phyloP scores from a whole-genome alignment of 352 stramenopile species.

The Phytophthora vignae region DNA sequence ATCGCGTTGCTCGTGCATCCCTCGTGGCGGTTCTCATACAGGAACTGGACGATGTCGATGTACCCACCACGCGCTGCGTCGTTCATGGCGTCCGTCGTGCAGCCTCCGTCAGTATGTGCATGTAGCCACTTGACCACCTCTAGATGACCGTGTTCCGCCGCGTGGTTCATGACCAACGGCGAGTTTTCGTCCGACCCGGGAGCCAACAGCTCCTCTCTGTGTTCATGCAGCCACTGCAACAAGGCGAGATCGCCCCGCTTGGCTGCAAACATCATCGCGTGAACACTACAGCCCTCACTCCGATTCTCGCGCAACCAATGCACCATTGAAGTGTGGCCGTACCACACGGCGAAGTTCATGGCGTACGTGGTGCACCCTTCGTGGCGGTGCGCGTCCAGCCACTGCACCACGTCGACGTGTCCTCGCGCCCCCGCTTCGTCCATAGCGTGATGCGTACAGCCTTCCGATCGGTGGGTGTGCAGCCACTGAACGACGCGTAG shows the following conservation, averaged over 20 bases:
- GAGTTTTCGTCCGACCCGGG: slow-evolving; percentile 20
- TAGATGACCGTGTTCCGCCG: slow-evolving; percentile 42
- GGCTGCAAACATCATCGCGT: slow-evolving; percentile 44
- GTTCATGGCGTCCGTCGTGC: slow-evolving; percentile 39
- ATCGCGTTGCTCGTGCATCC: slow-evolving; percentile 40
- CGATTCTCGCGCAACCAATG: slow-evolving; percentile 42
- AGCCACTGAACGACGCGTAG: slow-evolving; percentile 64
- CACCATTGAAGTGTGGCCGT: slow-evolving; percentile 43
- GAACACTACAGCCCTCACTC: slow-evolving; percentile 36
- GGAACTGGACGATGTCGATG: slow-evolving; percentile 44
- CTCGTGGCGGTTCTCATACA: slow-evolving; percentile 45
- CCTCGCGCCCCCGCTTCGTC: slow-evolving; percentile 38
- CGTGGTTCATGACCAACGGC: slow-evolving; percentile 44
- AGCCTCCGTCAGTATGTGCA: slow-evolving; percentile 29
- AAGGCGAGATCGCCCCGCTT: slow-evolving; percentile 40
- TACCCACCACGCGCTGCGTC: slow-evolving; percentile 35
- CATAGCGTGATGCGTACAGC: slow-evolving; percentile 42
- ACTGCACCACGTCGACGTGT: slow-evolving; percentile 42
- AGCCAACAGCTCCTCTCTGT: slow-evolving; percentile 26
- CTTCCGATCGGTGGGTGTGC: slow-evolving; percentile 40
- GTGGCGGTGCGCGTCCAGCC: slow-evolving; percentile 33
- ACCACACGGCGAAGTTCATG: slow-evolving; percentile 49
- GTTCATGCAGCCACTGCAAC: slow-evolving; percentile 38
- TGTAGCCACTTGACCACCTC: slow-evolving; percentile 49
- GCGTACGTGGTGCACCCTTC: slow-evolving; percentile 49